Evolutionary conservation across 1,284 basidiomycete genomes (phyloP).

Genomic region (Xerocomus nothofagi): DNA sequence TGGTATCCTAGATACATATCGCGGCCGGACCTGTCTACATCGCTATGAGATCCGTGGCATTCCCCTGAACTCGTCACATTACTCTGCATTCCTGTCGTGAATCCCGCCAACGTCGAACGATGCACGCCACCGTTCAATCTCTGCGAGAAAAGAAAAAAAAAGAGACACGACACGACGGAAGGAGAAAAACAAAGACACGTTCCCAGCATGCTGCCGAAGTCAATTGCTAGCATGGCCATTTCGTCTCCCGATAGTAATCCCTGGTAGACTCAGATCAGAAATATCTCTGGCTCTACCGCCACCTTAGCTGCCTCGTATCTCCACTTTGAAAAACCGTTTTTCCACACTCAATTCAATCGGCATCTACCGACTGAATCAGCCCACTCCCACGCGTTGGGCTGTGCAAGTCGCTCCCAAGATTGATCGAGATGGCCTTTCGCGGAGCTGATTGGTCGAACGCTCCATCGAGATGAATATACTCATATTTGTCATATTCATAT

Average conservation of each 20-base stretch:
- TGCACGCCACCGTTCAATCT: no score
- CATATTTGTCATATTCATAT: background rate
- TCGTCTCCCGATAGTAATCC: slow-evolving; percentile 15
- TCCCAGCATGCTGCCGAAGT: slow-evolving; percentile 2
- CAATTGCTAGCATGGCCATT: slow-evolving; percentile 18
- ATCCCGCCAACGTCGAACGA: no score
- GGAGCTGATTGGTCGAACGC: slow-evolving; percentile 17
- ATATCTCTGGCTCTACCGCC: slow-evolving; percentile 11
- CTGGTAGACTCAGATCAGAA: background rate
- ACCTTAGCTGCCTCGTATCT: slow-evolving; percentile 23
- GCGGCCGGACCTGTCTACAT: slow-evolving; percentile 11
- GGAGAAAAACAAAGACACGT: slow-evolving; percentile 5
- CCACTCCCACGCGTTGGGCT: slow-evolving; percentile 30
- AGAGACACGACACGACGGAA: no score
- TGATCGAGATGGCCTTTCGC: slow-evolving; percentile 20
- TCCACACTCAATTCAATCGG: slow-evolving; percentile 31
- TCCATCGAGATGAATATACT: slow-evolving; percentile 13
- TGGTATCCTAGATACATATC: slow-evolving; percentile 17
- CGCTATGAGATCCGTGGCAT: slow-evolving; percentile 20
- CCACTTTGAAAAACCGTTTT: slow-evolving; percentile 15
- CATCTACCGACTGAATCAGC: slow-evolving; percentile 10
- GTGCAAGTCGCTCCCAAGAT: slow-evolving; percentile 20
- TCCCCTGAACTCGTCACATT: background rate
- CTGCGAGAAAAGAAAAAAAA: background rate
- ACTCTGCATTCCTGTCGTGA: background rate